Evolutionary conservation across 176 grass and related monocot species (phyloP).

Genomic region (Cenchrus purpureus): DNA sequence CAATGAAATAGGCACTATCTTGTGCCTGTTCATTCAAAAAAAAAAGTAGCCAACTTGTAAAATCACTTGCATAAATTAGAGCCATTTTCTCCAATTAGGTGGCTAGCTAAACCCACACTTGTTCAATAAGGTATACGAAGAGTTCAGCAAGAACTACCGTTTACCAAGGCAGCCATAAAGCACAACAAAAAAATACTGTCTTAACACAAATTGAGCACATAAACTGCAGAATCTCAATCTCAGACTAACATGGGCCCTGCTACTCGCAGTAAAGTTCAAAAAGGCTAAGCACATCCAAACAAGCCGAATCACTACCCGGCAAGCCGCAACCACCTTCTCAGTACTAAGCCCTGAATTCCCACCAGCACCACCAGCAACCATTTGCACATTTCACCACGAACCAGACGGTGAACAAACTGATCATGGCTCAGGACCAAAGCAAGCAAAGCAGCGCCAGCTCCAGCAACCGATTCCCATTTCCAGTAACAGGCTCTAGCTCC

Average conservation of each 20-base stretch:
- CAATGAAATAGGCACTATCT: too few relatives aligned
- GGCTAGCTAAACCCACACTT: neutral
- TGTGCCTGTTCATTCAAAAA: neutral
- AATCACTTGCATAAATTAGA: conserved; percentile 13
- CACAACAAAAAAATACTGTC: neutral
- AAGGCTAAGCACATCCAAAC: neutral
- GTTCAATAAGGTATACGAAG: neutral
- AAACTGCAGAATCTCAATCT: neutral
- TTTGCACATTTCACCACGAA: neutral
- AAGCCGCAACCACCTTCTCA: neutral
- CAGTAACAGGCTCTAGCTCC: neutral
- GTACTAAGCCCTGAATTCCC: neutral
- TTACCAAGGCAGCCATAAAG: neutral
- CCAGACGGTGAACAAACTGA: neutral
- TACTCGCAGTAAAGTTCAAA: neutral
- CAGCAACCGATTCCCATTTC: neutral
- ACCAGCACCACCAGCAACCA: neutral
- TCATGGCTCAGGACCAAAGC: neutral
- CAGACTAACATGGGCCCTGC: conserved; percentile 7
- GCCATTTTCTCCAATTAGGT: neutral
- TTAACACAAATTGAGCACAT: neutral
- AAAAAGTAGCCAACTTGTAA: neutral
- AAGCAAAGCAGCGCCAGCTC: neutral
- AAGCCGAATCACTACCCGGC: neutral
- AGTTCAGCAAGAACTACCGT: neutral